A percentile compares a stretch with the other conserved stretches of the same genome.
phyloP scores from a whole-genome alignment of 1,284 basidiomycete genomes.

The Testicularia cyperi region DNA sequence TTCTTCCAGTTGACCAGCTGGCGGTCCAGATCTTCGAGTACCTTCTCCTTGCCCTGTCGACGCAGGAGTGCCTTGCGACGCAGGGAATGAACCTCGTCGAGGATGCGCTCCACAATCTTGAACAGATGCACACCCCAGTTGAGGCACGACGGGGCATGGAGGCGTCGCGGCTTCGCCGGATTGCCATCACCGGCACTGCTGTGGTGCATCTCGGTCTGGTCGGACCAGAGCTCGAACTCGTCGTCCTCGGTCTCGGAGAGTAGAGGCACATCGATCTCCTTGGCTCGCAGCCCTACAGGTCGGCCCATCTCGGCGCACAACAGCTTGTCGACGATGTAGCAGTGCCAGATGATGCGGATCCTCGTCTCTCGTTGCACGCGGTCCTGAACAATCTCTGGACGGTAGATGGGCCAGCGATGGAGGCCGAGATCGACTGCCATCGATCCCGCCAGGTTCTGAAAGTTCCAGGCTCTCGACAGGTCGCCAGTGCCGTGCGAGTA shows the following conservation, averaged over 20 bases:
- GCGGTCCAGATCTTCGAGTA: constrained; percentile 42
- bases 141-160: constrained; percentile 46
- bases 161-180: constrained; percentile 1
- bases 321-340: constrained; percentile 62
- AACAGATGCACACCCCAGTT: constrained; percentile 50
- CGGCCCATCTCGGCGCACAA: constrained; percentile 62
- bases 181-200: neutral
- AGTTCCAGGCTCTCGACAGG: constrained; percentile 61
- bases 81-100: constrained; percentile 49
- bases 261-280: constrained; percentile 60
- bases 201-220: constrained; percentile 38
- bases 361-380: constrained; percentile 57
- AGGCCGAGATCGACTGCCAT: constrained; percentile 63
- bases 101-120: constrained; percentile 48
- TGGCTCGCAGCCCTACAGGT: constrained; percentile 60
- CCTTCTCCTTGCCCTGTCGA: constrained; percentile 32
- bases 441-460: constrained; percentile 60
- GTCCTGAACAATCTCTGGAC: constrained; percentile 42
- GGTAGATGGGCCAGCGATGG: constrained; percentile 55
- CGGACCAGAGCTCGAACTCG: constrained; percentile 62
- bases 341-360: constrained; percentile 62
- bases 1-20: constrained; percentile 43
- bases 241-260: constrained; percentile 61
- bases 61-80: constrained; percentile 47
- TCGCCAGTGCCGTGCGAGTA: constrained; percentile 62